Evolutionary conservation across 2,329 filamentous ascomycete genomes (phyloP).

Genomic region (Xylogone sp.): DNA sequence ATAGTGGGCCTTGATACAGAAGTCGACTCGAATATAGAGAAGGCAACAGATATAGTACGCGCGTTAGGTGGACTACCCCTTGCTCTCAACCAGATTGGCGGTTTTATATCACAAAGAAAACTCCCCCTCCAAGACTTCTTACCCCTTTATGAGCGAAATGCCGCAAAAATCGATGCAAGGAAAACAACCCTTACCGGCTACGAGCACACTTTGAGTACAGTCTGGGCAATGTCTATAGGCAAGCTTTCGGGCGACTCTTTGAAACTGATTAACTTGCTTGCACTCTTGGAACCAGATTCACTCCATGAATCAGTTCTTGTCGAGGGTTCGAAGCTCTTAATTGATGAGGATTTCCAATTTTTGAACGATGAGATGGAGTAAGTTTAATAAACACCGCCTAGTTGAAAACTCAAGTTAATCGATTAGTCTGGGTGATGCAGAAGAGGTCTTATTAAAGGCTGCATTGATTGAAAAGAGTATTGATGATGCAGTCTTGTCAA

Average conservation of each 20-base stretch:
- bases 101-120: constrained; percentile 23
- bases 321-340: constrained; percentile 11
- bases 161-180: constrained; percentile 23
- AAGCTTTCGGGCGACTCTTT: constrained; percentile 16
- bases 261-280: constrained; percentile 20
- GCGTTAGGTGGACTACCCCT: constrained; percentile 26
- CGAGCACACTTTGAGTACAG: constrained; percentile 22
- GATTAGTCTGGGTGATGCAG: constrained; percentile 16
- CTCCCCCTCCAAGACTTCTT: constrained; percentile 23
- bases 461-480: constrained; percentile 18
- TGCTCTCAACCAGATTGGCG: constrained; percentile 26
- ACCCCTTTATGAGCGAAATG: constrained; percentile 23
- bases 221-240: constrained; percentile 25
- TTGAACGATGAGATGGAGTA: constrained; percentile 27
- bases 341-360: constrained; percentile 18
- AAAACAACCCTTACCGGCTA: constrained; percentile 19
- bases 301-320: constrained; percentile 23
- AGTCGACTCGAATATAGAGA: constrained; percentile 5
- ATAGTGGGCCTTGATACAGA: constrained; percentile 5
- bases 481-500: constrained; percentile 13
- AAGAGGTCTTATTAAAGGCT: constrained; percentile 14
- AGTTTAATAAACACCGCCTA: no score
- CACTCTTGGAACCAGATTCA: constrained; percentile 25
- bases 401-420: no score
- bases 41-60: constrained; percentile 15